phyloP scores from a whole-genome alignment of 805 yeast genomes.

The Brettanomyces naardenensis region DNA sequence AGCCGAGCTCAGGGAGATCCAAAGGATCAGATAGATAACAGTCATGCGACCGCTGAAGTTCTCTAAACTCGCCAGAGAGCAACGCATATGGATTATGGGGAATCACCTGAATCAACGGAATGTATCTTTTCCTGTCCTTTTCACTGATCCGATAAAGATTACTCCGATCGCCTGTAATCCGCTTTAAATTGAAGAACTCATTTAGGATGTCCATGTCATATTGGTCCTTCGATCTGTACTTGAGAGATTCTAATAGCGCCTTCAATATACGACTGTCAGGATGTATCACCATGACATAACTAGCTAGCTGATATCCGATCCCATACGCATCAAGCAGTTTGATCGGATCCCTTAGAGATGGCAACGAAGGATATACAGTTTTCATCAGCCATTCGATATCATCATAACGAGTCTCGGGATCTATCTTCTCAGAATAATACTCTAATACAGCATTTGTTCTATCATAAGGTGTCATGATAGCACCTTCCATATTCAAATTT shows the following conservation, averaged over 20 bases:
- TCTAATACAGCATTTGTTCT: constrained; percentile 14
- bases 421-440: constrained; percentile 11
- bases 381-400: constrained; percentile 5
- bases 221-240: constrained; percentile 26
- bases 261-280: constrained; percentile 30
- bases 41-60: constrained; percentile 27
- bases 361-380: constrained; percentile 18
- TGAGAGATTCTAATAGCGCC: constrained; percentile 17
- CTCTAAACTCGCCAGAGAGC: constrained; percentile 40
- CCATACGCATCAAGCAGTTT: constrained; percentile 5
- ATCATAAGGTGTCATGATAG: constrained; percentile 14
- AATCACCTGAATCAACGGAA: constrained; percentile 29
- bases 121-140: constrained; percentile 5
- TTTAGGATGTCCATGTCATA: constrained; percentile 50
- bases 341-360: constrained; percentile 20
- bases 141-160: constrained; percentile 6
- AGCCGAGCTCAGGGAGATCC: constrained; percentile 25
- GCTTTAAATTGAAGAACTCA: constrained; percentile 23
- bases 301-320: constrained; percentile 22
- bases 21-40: constrained; percentile 36
- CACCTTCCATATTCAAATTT: constrained; percentile 7
- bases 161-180: constrained; percentile 8
- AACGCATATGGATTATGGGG: constrained; percentile 47
- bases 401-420: constrained; percentile 6
- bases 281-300: constrained; percentile 52